Evolutionary conservation across 345 rosid genomes (phyloP), one percentile per base, ranked within the genome.

Genomic region (Citrus glauca): DNA sequence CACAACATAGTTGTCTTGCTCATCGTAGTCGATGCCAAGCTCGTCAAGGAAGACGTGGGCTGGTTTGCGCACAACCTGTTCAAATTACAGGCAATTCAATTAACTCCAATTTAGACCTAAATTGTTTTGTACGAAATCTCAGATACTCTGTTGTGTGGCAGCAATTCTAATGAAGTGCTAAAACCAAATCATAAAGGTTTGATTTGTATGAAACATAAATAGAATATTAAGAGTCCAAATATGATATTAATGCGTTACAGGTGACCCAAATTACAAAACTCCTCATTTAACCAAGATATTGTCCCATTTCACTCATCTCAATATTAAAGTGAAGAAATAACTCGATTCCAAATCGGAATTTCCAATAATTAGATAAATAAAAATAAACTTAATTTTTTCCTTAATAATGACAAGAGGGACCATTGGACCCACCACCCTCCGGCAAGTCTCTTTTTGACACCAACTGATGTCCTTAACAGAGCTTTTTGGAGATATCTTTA

Each of bases 31-130:
- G 5, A 96, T 83, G 10, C 81, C 94, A 2, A 95, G 85, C 88
- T 95, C 98, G 45, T 91, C 90, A 0, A 95, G 86, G 89, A 95
- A 95, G 66, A 72, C 77, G 77, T 95, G 98, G 5, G 98, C 99
- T 48, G 99, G 98, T 82, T 95, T 95, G 62, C 98, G 88, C 64
- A 95, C 98, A 4, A 93, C 91, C 98, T 92, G 86, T 69, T 61
- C 11, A n/a, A 53, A 10, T 33, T 32, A 33, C 63, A 28, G 11
- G 7, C 45, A 64, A 30, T 22, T 45, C 10, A 17, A 53, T 53
- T 53, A 17, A 53, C 6, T 17, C 17, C 20, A 28, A 28, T 13
- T 28, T 28, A 63, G 66, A 28, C 22, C 19, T 63, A 19, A 14
- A 13, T 63, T 62, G 30, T 25, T 27, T 2, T 5, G 28, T 28